Base-by-base conservation (phyloP, 257 asterid genomes). In the Rauvolfia tetraphylla region DNA sequence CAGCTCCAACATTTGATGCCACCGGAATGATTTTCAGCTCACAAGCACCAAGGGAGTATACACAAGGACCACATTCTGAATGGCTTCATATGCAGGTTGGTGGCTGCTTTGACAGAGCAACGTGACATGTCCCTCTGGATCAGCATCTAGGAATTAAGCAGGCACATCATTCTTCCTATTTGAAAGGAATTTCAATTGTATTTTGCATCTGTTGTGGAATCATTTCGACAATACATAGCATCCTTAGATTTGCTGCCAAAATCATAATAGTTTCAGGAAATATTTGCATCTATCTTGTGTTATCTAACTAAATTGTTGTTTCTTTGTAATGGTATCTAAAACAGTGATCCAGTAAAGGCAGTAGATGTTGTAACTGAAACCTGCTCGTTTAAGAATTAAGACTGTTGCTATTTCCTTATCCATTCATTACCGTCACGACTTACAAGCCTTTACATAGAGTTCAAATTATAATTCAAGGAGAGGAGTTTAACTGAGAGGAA, bases 71-170 rank as follows among this genome's bases (percentile, higher is more conserved):
- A 27, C 93, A 86, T 73, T 78, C 87, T 0, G 96, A 92, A 85
- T 92, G 97, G 98, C 96, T 88, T 72, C 97, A 94, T 82, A 88
- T 89, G 95, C 96, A 92, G 84, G 83, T 89, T 25, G 93, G 97
- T 76, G 82, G 78, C 81, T 83, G 86, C 72, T 89, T 84, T 27
- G 91, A 88, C 78, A 79, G 90, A 82, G 85, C 85, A 38, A 80
- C 88, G 48, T 82, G 84, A 89, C 69, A 71, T 34, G n/a, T 41
- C n/a, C 71, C 18, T 2, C 36, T 77, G 20, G 73, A 22, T 61
- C 63, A 42, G 72, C n/a, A 23, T 34, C 9, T 72, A 71, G 65
- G 53, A 71, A 63, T 17, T 34, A 62, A 38, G 33, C 58, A 69
- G 59, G 31, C 83, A 77, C 76, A 62, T 68, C 78, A 70, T 77